phyloP scores from a whole-genome alignment of 176 grass and related monocot genomes.

The Raddia distichophylla region DNA sequence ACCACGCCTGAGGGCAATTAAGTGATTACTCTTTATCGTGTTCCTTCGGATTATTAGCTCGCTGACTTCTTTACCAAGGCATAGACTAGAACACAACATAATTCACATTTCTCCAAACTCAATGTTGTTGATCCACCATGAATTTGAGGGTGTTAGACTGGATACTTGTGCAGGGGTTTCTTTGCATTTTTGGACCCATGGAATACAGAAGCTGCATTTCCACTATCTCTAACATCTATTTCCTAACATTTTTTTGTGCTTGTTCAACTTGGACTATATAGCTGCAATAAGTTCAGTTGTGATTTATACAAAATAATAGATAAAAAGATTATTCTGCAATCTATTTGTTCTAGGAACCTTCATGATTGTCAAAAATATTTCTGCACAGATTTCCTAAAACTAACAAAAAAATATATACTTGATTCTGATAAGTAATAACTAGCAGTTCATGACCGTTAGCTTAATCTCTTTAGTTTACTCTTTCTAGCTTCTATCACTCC shows the following conservation, averaged over 20 bases:
- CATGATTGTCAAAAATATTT: constrained; percentile 15
- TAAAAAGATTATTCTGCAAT: neutral
- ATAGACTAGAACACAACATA: too few relatives aligned
- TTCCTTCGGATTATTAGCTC: too few relatives aligned
- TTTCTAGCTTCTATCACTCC: constrained; percentile 5
- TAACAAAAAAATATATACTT: constrained; percentile 29
- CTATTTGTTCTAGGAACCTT: constrained; percentile 2
- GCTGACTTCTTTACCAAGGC: too few relatives aligned
- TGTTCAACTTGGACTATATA: neutral
- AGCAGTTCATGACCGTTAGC: constrained; percentile 6
- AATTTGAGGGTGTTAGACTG: too few relatives aligned
- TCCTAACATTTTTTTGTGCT: constrained; percentile 14
- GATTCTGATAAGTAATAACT: constrained; percentile 7
- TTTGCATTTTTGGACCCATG: too few relatives aligned
- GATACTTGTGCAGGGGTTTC: too few relatives aligned
- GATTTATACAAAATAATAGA: neutral
- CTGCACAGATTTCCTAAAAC: neutral
- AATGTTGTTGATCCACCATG: too few relatives aligned
- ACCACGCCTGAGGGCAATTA: too few relatives aligned
- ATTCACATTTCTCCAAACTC: too few relatives aligned
- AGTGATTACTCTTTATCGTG: too few relatives aligned
- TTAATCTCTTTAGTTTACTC: neutral
- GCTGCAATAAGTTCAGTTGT: constrained; percentile 17
- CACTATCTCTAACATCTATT: neutral
- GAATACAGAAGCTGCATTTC: too few relatives aligned